Conservation (phyloP, 768 basidiomycete genomes). For the Filobasidium wieringae region DNA sequence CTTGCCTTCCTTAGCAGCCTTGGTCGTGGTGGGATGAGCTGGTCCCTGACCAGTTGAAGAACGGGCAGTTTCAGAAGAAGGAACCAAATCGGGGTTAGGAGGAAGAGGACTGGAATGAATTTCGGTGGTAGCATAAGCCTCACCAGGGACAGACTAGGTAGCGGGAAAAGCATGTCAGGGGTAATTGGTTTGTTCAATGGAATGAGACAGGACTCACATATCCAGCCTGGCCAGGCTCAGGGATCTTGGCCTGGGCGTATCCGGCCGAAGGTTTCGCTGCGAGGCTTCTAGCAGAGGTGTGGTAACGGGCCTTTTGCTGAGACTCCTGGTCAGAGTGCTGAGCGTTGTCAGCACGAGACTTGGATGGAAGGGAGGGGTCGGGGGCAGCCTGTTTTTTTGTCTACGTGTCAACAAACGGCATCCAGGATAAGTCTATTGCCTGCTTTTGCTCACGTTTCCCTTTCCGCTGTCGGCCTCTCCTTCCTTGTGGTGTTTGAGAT, state of each 20-base stretch:
- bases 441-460: constrained; percentile 22
- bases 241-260: constrained; percentile 5
- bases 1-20: constrained; percentile 25
- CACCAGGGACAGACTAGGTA: constrained; percentile 10
- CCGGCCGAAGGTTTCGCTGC: constrained; percentile 3
- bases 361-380: constrained; percentile 20
- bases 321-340: constrained; percentile 6
- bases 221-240: constrained; percentile 1
- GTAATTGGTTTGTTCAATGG: background rate
- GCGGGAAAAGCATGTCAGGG: background rate
- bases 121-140: constrained; percentile 21
- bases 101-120: constrained; percentile 14
- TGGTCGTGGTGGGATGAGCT: constrained; percentile 22
- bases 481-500: constrained; percentile 28
- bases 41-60: constrained; percentile 29
- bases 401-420: background rate
- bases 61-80: constrained; percentile 19
- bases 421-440: no score
- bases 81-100: constrained; percentile 15
- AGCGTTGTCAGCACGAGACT: background rate
- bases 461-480: constrained; percentile 18
- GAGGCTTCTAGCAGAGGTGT: constrained; percentile 17
- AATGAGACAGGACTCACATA: constrained; percentile 3
- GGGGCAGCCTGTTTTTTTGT: constrained; percentile 15
- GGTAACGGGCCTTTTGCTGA: constrained; percentile 17